phyloP scores from a whole-genome alignment of 345 rosid species.

The Brassica incana region DNA sequence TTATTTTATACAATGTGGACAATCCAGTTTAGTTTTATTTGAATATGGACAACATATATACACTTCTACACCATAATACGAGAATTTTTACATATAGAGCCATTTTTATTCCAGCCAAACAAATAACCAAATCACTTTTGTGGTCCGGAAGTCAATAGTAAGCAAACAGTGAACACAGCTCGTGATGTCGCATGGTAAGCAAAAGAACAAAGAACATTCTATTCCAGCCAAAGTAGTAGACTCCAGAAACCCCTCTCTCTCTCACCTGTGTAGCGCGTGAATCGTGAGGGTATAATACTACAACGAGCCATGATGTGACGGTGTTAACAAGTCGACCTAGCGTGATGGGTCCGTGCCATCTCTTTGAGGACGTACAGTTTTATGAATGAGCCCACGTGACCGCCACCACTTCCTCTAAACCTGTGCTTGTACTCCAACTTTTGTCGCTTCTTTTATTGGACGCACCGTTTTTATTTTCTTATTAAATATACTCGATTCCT shows the following conservation, averaged over 20 bases:
- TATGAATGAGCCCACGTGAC: slow-evolving; percentile 34
- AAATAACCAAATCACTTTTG: not conserved
- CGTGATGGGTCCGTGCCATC: slow-evolving; percentile 39
- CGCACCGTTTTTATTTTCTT: slow-evolving; percentile 18
- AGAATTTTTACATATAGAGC: not conserved
- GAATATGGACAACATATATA: not conserved
- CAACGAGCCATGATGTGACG: slow-evolving; percentile 26
- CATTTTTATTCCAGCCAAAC: not conserved
- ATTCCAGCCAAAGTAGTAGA: slow-evolving; percentile 29
- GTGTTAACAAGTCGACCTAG: slow-evolving; percentile 25
- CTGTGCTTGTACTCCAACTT: slow-evolving; percentile 33
- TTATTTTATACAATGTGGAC: not conserved
- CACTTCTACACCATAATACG: not conserved
- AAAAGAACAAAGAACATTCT: slow-evolving; percentile 31
- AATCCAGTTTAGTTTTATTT: not conserved
- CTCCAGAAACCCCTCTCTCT: not conserved
- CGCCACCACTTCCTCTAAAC: slow-evolving; percentile 37
- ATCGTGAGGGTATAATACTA: not conserved
- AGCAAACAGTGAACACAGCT: slow-evolving; percentile 17
- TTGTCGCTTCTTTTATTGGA: slow-evolving; percentile 33
- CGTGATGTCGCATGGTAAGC: slow-evolving; percentile 29
- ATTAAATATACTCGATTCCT: slow-evolving; percentile 14
- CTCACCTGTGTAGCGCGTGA: slow-evolving; percentile 1
- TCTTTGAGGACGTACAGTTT: slow-evolving; percentile 32
- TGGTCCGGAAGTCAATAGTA: not conserved